Conservation (phyloP, 2,329 filamentous ascomycete genomes). For the Arthrinium puccinioides region DNA sequence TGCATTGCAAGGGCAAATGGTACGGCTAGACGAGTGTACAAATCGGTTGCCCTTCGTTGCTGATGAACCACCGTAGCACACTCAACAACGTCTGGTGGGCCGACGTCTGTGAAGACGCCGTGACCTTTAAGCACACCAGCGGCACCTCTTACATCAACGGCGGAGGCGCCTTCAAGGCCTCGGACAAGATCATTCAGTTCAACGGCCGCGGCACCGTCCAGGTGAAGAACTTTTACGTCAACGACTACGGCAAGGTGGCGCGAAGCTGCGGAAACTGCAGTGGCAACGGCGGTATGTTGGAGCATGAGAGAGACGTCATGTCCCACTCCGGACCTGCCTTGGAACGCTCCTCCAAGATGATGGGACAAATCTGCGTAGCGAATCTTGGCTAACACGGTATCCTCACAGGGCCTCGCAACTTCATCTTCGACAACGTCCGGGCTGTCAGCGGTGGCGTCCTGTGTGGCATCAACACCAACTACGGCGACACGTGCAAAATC, state of each 20-base stretch:
- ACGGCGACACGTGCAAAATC: constrained; percentile 36
- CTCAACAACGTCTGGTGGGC: constrained; percentile 29
- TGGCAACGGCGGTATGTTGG: constrained; percentile 26
- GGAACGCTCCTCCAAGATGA: no score
- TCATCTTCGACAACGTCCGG: constrained; percentile 35
- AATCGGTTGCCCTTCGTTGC: no score
- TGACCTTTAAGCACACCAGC: constrained; percentile 29
- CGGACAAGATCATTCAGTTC: constrained; percentile 34
- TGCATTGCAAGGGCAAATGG: constrained; percentile 42
- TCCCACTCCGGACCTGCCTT: no score
- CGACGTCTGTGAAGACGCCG: constrained; percentile 29
- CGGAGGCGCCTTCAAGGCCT: constrained; percentile 33
- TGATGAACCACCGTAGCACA: constrained; percentile 18
- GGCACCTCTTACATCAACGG: constrained; percentile 33
- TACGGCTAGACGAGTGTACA: no score
- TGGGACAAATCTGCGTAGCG: no score
- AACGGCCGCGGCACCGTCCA: constrained; percentile 32
- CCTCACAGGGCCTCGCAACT: constrained; percentile 32
- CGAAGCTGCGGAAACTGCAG: constrained; percentile 44
- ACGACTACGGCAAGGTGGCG: constrained; percentile 39
- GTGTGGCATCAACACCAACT: constrained; percentile 45
- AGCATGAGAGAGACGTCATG: no score
- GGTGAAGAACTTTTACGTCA: constrained; percentile 32
- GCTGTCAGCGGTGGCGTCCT: constrained; percentile 32
- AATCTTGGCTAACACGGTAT: no score